These are phyloP conservation scores for Suzukiozyma palmioleophila DNA, from an alignment of 1,139 yeast species.

Conservation along the genomic window DNA sequence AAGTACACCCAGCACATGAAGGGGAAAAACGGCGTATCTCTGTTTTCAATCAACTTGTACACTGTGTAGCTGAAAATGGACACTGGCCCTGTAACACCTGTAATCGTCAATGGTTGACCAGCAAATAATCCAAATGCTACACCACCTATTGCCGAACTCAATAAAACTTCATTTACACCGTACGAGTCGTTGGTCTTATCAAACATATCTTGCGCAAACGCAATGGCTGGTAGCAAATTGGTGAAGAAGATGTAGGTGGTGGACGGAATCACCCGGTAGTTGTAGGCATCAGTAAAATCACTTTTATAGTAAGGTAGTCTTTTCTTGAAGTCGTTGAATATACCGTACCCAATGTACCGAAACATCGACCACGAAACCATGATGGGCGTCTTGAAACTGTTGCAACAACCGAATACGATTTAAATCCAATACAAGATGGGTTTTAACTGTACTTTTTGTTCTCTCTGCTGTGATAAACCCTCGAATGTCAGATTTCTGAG, in stretches of 20 bases:
- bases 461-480: too few species aligned
- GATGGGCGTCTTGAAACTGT: too few species aligned
- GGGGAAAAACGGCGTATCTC: constrained; percentile 72
- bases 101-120: constrained; percentile 92
- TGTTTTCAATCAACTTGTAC: constrained; percentile 66
- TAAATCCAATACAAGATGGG: too few species aligned
- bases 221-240: constrained; percentile 86
- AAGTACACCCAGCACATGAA: constrained; percentile 95
- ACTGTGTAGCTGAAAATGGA: constrained; percentile 90
- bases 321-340: constrained; percentile 48
- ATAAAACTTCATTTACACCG: constrained; percentile 85
- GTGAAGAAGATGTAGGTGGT: constrained; percentile 82
- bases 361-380: neutral
- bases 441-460: too few species aligned
- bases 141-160: constrained; percentile 86
- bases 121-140: constrained; percentile 78
- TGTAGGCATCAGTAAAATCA: constrained; percentile 80
- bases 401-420: too few species aligned
- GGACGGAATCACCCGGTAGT: constrained; percentile 87
- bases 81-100: constrained; percentile 97
- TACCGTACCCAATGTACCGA: constrained; percentile 47
- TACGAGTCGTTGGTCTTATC: constrained; percentile 80
- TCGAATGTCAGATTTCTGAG: too few species aligned
- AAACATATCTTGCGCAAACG: constrained; percentile 97
- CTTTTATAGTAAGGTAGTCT: constrained; percentile 66